These are phyloP conservation scores for Butyriboletus loyo DNA, from an alignment of 768 basidiomycete genomes.

Conservation along the genomic window DNA sequence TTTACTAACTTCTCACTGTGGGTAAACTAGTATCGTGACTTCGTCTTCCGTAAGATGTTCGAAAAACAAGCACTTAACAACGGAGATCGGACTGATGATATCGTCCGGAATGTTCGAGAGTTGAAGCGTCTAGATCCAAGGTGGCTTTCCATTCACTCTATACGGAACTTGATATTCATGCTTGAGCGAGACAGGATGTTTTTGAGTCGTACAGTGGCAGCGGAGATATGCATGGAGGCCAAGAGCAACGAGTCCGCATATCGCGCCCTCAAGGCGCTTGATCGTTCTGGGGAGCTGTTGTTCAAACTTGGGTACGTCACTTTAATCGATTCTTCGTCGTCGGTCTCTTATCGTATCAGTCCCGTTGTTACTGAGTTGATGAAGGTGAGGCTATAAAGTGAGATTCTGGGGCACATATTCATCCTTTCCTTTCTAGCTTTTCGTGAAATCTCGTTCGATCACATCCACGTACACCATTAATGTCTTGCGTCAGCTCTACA, in stretches of 20 bases:
- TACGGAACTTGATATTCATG: background rate
- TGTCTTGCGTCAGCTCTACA: slow-evolving; percentile 58
- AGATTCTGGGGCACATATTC: background rate
- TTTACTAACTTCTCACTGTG: slow-evolving; percentile 10
- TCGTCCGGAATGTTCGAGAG: slow-evolving; percentile 67
- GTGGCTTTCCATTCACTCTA: slow-evolving; percentile 38
- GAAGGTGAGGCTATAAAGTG: slow-evolving; percentile 43
- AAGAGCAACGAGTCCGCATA: slow-evolving; percentile 70
- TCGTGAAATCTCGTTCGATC: slow-evolving; percentile 66
- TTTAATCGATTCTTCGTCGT: background rate
- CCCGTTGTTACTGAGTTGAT: slow-evolving; percentile 62
- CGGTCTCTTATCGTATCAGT: slow-evolving; percentile 12
- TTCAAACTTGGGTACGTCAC: slow-evolving; percentile 63
- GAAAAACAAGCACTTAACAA: slow-evolving; percentile 50
- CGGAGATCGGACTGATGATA: slow-evolving; percentile 57
- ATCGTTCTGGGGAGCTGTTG: slow-evolving; percentile 60
- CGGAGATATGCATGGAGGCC: slow-evolving; percentile 80
- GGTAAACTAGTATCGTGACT: slow-evolving; percentile 64
- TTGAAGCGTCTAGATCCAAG: slow-evolving; percentile 65
- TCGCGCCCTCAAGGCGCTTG: slow-evolving; percentile 61
- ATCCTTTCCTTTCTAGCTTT: slow-evolving; percentile 45
- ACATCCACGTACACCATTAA: slow-evolving; percentile 45
- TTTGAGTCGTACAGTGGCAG: slow-evolving; percentile 77
- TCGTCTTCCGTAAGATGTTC: slow-evolving; percentile 86
- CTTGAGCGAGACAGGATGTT: slow-evolving; percentile 59